phyloP scores from a whole-genome alignment of 2,329 filamentous ascomycete genomes.

The Botrytis galanthina region DNA sequence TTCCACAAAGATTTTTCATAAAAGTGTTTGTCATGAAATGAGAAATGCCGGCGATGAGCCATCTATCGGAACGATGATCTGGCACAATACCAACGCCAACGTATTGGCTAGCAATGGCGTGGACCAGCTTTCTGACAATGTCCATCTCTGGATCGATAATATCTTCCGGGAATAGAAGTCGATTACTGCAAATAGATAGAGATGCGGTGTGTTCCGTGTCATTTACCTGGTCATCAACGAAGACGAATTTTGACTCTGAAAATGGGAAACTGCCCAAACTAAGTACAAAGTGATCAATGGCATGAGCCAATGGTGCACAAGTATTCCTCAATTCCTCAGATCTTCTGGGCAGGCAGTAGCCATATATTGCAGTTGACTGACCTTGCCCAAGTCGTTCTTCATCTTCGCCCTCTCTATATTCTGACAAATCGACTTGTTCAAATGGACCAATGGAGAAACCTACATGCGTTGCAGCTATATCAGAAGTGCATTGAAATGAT shows the following conservation, averaged over 20 bases:
- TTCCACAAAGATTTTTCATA: constrained; percentile 85
- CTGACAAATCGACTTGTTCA: constrained; percentile 84
- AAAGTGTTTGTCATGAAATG: constrained; percentile 96
- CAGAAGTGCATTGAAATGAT: constrained; percentile 73
- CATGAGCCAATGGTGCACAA: constrained; percentile 77
- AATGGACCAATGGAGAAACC: constrained; percentile 95
- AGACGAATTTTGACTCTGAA: constrained; percentile 87
- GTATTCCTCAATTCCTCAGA: constrained; percentile 82
- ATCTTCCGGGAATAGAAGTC: constrained; percentile 78
- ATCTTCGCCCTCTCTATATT: constrained; percentile 85
- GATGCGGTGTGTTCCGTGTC: constrained; percentile 78
- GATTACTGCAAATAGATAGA: constrained; percentile 81
- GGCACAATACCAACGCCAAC: constrained; percentile 90
- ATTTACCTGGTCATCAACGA: constrained; percentile 81
- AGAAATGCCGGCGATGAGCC: constrained; percentile 85
- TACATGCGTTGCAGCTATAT: constrained; percentile 81
- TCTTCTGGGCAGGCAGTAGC: constrained; percentile 84
- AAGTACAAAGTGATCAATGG: constrained; percentile 87
- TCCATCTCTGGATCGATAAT: constrained; percentile 84
- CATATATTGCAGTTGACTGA: constrained; percentile 84
- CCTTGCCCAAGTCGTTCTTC: constrained; percentile 80
- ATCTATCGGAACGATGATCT: constrained; percentile 75
- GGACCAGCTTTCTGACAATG: constrained; percentile 75
- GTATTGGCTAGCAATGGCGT: constrained; percentile 88
- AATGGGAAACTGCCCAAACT: constrained; percentile 91